Conservation (phyloP, 345 rosid species). For the Gossypium arboreum region DNA sequence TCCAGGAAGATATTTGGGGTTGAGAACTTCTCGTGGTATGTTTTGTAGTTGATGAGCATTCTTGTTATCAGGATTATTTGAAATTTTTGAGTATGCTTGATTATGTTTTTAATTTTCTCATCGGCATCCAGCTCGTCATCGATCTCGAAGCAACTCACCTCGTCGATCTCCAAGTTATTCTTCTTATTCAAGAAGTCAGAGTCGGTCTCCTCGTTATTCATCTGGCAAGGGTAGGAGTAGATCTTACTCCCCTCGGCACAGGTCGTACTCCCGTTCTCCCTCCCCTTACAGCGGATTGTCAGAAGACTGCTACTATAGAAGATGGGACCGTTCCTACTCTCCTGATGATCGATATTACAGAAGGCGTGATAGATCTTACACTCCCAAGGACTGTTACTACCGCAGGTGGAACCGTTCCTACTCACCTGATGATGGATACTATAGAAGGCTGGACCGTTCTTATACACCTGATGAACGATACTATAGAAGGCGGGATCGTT, state of each 20-base stretch:
- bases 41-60: neutral
- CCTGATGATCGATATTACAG: slow-evolving; percentile 25
- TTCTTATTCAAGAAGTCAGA: slow-evolving; percentile 28
- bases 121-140: slow-evolving; percentile 30
- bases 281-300: slow-evolving; percentile 54
- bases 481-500: slow-evolving; percentile 11
- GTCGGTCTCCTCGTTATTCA: slow-evolving; percentile 47
- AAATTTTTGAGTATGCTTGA: neutral
- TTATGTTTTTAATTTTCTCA: neutral
- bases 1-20: slow-evolving; percentile 88
- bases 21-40: slow-evolving; percentile 58
- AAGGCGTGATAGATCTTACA: slow-evolving; percentile 17
- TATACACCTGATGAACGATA: slow-evolving; percentile 26
- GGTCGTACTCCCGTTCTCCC: slow-evolving; percentile 36
- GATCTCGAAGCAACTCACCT: slow-evolving; percentile 46
- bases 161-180: slow-evolving; percentile 49
- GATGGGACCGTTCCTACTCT: slow-evolving; percentile 25
- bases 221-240: slow-evolving; percentile 55
- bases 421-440: slow-evolving; percentile 30
- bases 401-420: slow-evolving; percentile 14
- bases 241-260: slow-evolving; percentile 50
- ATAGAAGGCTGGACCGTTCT: slow-evolving; percentile 16
- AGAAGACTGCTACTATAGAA: slow-evolving; percentile 25
- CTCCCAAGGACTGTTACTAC: slow-evolving; percentile 28
- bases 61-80: neutral